A percentile compares a stretch with the other conserved stretches of the same genome.
phyloP scores from a whole-genome alignment of 805 yeast genomes.

The Sugiyamaella americana region DNA sequence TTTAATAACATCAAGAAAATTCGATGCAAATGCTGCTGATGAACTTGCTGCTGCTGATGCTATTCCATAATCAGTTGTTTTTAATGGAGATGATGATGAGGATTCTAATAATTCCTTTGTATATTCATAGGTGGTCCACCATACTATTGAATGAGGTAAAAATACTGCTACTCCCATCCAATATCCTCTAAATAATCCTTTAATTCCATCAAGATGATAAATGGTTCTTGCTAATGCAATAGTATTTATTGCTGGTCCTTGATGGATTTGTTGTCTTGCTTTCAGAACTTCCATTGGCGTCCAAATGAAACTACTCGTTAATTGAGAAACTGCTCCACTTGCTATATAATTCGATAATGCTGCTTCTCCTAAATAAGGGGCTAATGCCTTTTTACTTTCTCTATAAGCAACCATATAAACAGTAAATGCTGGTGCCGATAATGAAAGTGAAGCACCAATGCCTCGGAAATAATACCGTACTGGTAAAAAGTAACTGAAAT shows the following conservation, averaged over 20 bases:
- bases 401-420: constrained; percentile 38
- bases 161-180: constrained; percentile 40
- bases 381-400: constrained; percentile 33
- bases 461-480: constrained; percentile 37
- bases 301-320: constrained; percentile 36
- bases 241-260: constrained; percentile 13
- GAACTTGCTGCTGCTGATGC: constrained; percentile 35
- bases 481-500: constrained; percentile 33
- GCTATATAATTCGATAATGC: constrained; percentile 32
- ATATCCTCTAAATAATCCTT: constrained; percentile 76
- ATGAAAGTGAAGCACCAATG: constrained; percentile 33
- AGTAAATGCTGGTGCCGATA: constrained; percentile 39
- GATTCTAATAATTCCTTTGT: constrained; percentile 1
- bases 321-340: constrained; percentile 37
- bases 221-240: constrained; percentile 30
- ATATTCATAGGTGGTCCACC: constrained; percentile 35
- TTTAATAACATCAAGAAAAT: constrained; percentile 38
- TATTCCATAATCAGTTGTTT: constrained; percentile 25
- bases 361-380: constrained; percentile 33
- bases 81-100: constrained; percentile 11
- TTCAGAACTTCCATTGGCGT: constrained; percentile 44
- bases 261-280: constrained; percentile 38
- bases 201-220: constrained; percentile 58
- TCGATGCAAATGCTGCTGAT: constrained; percentile 33
- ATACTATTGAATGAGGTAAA: constrained; percentile 38